Evolutionary conservation across 345 rosid genomes (phyloP).

Genomic region (Acer yangbiense): DNA sequence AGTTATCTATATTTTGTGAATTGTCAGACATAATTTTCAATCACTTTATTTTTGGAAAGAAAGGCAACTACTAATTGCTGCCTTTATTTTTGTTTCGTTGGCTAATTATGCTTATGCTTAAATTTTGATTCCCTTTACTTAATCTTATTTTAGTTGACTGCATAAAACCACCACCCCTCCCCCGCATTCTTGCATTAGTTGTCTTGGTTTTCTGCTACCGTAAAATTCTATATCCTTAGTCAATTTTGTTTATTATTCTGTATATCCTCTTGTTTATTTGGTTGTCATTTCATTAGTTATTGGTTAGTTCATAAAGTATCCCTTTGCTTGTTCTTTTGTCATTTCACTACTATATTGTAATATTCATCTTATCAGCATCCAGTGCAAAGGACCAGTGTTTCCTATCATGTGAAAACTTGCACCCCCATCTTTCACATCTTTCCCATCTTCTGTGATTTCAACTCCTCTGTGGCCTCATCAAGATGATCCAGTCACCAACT

Average conservation of each 20-base stretch:
- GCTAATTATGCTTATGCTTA: too few relatives aligned
- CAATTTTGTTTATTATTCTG: neutral
- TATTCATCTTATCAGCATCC: slow-evolving; percentile 33
- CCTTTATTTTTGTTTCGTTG: neutral
- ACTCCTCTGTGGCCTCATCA: slow-evolving; percentile 41
- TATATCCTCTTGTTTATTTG: neutral
- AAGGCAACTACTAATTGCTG: neutral
- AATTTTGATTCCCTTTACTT: neutral
- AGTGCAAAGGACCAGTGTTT: slow-evolving; percentile 36
- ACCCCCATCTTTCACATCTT: slow-evolving; percentile 32
- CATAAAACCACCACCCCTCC: neutral
- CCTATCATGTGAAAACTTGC: slow-evolving; percentile 34
- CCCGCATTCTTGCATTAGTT: neutral
- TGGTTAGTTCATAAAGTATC: neutral
- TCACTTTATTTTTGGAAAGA: neutral
- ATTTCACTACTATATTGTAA: neutral
- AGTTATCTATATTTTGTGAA: neutral
- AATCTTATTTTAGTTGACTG: neutral
- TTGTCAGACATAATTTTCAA: neutral
- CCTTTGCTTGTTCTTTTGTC: slow-evolving; percentile 9
- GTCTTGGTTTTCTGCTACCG: neutral
- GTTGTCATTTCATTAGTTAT: neutral
- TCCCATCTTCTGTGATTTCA: slow-evolving; percentile 28
- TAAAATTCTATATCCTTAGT: neutral
- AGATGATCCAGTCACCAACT: slow-evolving; percentile 32